Conservation (phyloP, 139 green algal genomes). For the Chlorella sp. region DNA sequence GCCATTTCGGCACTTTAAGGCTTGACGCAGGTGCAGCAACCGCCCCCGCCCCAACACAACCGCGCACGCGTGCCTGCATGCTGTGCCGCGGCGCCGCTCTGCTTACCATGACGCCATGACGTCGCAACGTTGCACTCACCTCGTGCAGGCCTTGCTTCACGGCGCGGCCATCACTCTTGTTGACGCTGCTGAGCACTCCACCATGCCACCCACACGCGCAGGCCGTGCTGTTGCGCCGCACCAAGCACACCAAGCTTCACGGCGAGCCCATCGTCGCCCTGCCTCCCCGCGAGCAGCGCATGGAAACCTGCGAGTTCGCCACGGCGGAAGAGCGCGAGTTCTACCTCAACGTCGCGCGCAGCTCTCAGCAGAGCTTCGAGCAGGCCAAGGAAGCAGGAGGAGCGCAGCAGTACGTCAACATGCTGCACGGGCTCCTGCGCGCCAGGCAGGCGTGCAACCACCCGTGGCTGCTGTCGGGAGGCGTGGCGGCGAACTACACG, state of each 20-base stretch:
- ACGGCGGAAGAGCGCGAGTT: conserved; percentile 3
- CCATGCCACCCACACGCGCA: conserved; percentile 14
- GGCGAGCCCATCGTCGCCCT: conserved; percentile 70
- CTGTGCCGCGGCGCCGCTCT: too few relatives aligned
- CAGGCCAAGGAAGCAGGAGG: conserved; percentile 13
- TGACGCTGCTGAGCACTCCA: too few relatives aligned
- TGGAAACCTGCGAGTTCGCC: conserved; percentile 47
- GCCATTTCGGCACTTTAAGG: too few relatives aligned
- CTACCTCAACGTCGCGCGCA: neutral
- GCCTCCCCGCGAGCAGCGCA: conserved; percentile 39
- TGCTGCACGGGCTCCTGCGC: conserved; percentile 76
- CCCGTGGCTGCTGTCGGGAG: conserved; percentile 55
- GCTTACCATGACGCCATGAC: too few relatives aligned
- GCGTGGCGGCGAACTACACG: neutral
- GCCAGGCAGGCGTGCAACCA: conserved; percentile 92
- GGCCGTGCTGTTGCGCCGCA: conserved; percentile 72
- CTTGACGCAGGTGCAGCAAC: too few relatives aligned
- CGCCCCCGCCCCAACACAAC: too few relatives aligned
- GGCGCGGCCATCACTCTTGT: neutral
- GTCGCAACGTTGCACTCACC: too few relatives aligned
- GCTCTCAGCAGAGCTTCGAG: too few relatives aligned
- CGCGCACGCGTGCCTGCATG: too few relatives aligned
- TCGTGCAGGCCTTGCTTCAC: too few relatives aligned
- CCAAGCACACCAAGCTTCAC: conserved; percentile 64
- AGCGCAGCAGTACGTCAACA: conserved; percentile 70